These are phyloP conservation scores for Ulota crispa DNA, from an alignment of 225 moss, liverwort and hornwort species.

Conservation along the genomic window DNA sequence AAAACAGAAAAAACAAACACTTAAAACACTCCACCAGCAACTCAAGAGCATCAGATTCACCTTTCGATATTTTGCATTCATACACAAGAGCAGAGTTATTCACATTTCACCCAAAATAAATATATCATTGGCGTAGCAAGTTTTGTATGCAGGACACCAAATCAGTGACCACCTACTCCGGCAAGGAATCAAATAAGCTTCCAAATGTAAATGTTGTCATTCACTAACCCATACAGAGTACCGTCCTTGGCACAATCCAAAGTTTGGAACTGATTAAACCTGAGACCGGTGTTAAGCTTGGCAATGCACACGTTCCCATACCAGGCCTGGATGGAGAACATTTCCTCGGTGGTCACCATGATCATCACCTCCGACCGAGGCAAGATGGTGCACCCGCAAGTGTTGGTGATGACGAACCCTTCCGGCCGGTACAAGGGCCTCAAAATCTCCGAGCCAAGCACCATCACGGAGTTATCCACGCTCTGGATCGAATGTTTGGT, in stretches of 20 bases:
- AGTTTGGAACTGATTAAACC: constrained; percentile 44
- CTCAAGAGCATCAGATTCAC: no score
- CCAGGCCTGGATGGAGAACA: constrained; percentile 44
- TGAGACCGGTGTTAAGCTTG: constrained; percentile 39
- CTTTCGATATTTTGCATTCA: neutral
- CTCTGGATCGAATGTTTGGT: constrained; percentile 4
- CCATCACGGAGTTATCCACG: neutral
- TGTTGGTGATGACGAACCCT: constrained; percentile 37
- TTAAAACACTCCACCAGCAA: no score
- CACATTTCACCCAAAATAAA: constrained; percentile 12
- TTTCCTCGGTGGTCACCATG: constrained; percentile 41
- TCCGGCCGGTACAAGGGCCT: constrained; percentile 36
- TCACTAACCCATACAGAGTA: constrained; percentile 40
- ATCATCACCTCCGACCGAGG: constrained; percentile 53
- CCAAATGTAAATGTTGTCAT: constrained; percentile 46
- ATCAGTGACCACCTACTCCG: neutral
- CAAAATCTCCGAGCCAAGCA: constrained; percentile 34
- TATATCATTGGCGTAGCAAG: neutral
- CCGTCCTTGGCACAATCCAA: constrained; percentile 40
- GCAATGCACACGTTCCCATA: constrained; percentile 44
- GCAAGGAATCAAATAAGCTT: constrained; percentile 30
- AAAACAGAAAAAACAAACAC: no score
- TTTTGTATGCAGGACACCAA: constrained; percentile 7
- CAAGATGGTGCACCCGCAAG: constrained; percentile 40
- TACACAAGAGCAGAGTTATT: constrained; percentile 3